Conservation (phyloP, 2,329 filamentous ascomycete species). For the Fusarium paranaense region DNA sequence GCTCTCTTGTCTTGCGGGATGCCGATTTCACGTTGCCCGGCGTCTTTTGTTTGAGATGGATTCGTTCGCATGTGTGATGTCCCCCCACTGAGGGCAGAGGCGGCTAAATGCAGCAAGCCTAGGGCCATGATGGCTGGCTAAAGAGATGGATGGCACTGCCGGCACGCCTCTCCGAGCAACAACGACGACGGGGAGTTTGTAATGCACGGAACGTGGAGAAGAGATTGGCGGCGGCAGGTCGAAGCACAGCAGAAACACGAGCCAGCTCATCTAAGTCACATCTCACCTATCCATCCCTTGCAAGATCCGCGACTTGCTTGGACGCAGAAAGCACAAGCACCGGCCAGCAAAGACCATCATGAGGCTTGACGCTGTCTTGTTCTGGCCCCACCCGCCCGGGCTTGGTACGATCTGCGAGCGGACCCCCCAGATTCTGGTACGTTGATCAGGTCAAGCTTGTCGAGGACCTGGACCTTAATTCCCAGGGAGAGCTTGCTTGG, state of each 20-base stretch:
- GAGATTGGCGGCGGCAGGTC: constrained; percentile 1
- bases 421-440: constrained; percentile 39
- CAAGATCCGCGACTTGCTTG: not conserved
- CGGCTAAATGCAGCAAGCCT: constrained; percentile 23
- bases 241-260: not conserved
- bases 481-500: not conserved
- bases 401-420: constrained; percentile 37
- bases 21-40: not conserved
- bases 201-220: constrained; percentile 5
- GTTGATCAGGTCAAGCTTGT: constrained; percentile 38
- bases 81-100: not conserved
- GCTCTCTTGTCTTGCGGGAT: constrained; percentile 3
- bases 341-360: constrained; percentile 5
- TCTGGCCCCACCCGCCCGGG: constrained; percentile 29
- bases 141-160: constrained; percentile 19
- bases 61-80: constrained; percentile 5
- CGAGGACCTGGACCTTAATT: constrained; percentile 8
- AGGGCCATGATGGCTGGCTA: constrained; percentile 26
- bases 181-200: not conserved
- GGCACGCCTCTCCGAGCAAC: constrained; percentile 11
- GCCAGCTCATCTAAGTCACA: constrained; percentile 6
- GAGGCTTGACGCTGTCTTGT: constrained; percentile 21
- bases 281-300: constrained; percentile 6
- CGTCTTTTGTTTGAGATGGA: not conserved
- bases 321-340: not conserved